Conservation (phyloP, 306 rosid species). For the Cyamopsis tetragonoloba region DNA sequence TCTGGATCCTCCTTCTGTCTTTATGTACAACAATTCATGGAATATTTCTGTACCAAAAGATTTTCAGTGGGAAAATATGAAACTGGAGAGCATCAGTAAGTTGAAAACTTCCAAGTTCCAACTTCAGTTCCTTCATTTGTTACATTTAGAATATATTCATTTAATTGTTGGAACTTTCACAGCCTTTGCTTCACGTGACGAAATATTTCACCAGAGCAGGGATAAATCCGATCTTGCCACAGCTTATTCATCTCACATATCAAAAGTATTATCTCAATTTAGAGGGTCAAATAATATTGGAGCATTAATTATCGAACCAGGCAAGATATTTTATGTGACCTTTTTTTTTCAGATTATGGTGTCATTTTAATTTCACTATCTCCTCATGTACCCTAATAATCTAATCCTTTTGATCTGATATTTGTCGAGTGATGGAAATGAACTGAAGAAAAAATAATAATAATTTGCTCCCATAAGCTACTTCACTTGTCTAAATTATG, state of each 20-base stretch:
- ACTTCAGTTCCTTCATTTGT: constrained; percentile 10
- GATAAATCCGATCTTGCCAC: constrained; percentile 70
- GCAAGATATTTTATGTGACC: constrained; percentile 44
- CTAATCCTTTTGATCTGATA: background rate
- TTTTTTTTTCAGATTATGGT: constrained; percentile 8
- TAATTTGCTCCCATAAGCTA: background rate
- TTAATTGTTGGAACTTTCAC: constrained; percentile 37
- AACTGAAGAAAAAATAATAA: background rate
- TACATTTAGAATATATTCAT: constrained; percentile 16
- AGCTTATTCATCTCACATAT: constrained; percentile 67
- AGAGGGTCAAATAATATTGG: constrained; percentile 46
- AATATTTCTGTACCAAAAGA: constrained; percentile 69
- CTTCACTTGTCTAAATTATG: constrained; percentile 9
- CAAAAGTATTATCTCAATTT: constrained; percentile 49
- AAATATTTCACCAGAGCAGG: constrained; percentile 59
- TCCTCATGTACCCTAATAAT: background rate
- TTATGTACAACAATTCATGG: constrained; percentile 63
- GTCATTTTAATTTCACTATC: constrained; percentile 12
- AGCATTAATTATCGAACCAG: constrained; percentile 88
- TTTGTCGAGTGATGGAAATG: background rate
- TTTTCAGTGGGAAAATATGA: constrained; percentile 33
- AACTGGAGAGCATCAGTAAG: constrained; percentile 46
- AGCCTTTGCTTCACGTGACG: constrained; percentile 68
- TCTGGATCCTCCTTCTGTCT: constrained; percentile 84
- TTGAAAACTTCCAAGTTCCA: constrained; percentile 3